A percentile compares a stretch with the other conserved stretches of the same genome.
Conservation (phyloP, 1,284 basidiomycete genomes). For the Trichosporon asahii region DNA sequence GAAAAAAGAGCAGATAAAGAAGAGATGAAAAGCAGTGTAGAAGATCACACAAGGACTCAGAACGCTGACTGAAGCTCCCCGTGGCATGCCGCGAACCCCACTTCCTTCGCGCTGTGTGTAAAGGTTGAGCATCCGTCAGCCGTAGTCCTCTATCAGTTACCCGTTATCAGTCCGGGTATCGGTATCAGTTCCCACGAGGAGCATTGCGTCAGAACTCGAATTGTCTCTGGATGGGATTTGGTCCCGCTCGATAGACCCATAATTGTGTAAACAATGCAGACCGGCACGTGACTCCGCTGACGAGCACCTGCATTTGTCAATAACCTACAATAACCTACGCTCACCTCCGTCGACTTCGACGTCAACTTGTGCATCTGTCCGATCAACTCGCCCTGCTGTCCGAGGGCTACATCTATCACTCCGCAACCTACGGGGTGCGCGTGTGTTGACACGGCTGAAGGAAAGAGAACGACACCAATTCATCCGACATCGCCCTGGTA, state of each 20-base stretch:
- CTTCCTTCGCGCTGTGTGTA: no score
- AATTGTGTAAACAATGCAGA: constrained; percentile 4
- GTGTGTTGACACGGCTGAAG: neutral
- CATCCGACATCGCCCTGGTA: no score
- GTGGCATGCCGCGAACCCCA: no score
- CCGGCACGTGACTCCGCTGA: neutral
- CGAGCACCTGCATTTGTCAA: neutral
- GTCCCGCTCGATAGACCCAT: neutral
- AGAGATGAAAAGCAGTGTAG: constrained; percentile 20
- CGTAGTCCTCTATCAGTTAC: neutral
- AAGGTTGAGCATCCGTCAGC: neutral
- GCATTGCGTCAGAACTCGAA: neutral
- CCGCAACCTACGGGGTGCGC: constrained; percentile 5
- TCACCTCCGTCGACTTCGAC: neutral
- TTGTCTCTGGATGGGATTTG: neutral
- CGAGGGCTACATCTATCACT: neutral
- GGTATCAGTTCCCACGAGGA: neutral
- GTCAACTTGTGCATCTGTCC: constrained; percentile 1
- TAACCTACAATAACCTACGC: neutral
- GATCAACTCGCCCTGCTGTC: neutral
- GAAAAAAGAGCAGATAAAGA: constrained; percentile 21
- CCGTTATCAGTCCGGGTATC: neutral
- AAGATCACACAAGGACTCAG: neutral
- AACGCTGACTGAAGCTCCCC: neutral
- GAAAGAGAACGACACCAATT: constrained; percentile 1